Evolutionary conservation across 2,329 filamentous ascomycete species (phyloP).

Genomic region (Calonectria henricotiae): DNA sequence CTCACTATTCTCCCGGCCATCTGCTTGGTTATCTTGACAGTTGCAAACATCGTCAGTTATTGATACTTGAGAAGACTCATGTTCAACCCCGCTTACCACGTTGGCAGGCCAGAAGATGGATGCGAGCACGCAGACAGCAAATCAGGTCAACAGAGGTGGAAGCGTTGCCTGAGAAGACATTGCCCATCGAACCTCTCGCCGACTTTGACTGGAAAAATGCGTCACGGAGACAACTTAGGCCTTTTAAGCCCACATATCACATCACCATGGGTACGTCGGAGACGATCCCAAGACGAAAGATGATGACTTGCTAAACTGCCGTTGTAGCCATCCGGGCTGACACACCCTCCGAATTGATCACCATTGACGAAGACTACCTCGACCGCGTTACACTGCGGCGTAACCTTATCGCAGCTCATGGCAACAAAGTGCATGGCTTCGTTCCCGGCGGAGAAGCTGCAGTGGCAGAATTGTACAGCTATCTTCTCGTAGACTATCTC

Average conservation of each 20-base stretch:
- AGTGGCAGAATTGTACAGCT: conserved; percentile 67
- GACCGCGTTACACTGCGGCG: conserved; percentile 62
- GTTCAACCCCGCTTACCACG: neutral
- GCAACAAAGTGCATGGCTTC: conserved; percentile 62
- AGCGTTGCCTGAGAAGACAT: conserved; percentile 24
- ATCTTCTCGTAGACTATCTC: conserved; percentile 65
- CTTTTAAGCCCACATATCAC: conserved; percentile 69
- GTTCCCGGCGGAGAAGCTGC: conserved; percentile 60
- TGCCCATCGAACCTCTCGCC: conserved; percentile 47
- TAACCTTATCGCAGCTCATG: conserved; percentile 59
- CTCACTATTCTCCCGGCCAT: conserved; percentile 34
- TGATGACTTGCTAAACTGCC: neutral
- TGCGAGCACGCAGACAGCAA: conserved; percentile 37
- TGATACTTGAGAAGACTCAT: neutral
- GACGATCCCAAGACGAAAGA: neutral
- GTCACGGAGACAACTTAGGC: conserved; percentile 61
- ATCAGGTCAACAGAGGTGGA: conserved; percentile 5
- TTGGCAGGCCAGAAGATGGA: conserved; percentile 44
- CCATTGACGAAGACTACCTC: conserved; percentile 69
- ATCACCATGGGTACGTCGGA: conserved; percentile 68
- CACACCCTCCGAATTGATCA: conserved; percentile 67
- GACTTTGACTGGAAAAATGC: conserved; percentile 61
- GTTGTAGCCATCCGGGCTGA: conserved; percentile 62
- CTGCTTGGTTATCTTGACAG: conserved; percentile 31
- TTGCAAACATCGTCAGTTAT: conserved; percentile 37